A percentile compares a stretch with the other conserved stretches of the same genome.
Conservation (phyloP, 805 yeast species). For the Clavispora carvajalis region DNA sequence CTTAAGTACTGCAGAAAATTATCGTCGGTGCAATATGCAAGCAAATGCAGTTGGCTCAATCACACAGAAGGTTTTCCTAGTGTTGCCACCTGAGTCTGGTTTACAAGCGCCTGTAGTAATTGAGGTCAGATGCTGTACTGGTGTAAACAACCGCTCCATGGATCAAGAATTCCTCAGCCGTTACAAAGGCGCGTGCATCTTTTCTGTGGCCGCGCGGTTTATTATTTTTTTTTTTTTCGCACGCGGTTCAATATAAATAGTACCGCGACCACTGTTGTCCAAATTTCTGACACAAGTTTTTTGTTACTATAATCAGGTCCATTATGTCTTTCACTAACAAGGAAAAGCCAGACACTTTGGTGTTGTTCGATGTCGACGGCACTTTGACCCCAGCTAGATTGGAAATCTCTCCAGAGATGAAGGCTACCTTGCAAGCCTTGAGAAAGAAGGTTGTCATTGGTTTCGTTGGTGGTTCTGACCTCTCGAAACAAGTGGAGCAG, state of each 20-base stretch:
- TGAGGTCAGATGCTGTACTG: no score
- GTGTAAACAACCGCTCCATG: no score
- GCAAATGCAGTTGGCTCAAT: no score
- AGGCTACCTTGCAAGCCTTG: slow-evolving; percentile 59
- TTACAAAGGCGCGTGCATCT: background rate
- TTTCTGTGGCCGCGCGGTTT: background rate
- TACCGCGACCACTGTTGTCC: slow-evolving; percentile 4
- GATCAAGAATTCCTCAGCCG: no score
- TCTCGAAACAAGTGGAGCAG: slow-evolving; percentile 93
- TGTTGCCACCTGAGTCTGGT: no score
- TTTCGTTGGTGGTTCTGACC: slow-evolving; percentile 96
- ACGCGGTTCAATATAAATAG: slow-evolving; percentile 2
- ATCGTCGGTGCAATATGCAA: no score
- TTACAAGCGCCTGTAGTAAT: no score
- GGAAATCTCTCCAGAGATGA: slow-evolving; percentile 71
- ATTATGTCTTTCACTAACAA: slow-evolving; percentile 61
- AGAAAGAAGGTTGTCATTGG: slow-evolving; percentile 94
- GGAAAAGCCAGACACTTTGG: slow-evolving; percentile 81
- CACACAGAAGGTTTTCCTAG: no score
- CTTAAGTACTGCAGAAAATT: no score
- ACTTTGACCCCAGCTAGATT: slow-evolving; percentile 97
- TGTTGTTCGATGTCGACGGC: slow-evolving; percentile 96
- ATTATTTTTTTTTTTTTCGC: background rate
- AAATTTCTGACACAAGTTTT: background rate
- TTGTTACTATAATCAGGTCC: slow-evolving; percentile 1